Percentiles rank a stretch among this genome's conserved stretches.
phyloP scores from a whole-genome alignment of 1,139 yeast species.

The Hanseniaspora uvarum region DNA sequence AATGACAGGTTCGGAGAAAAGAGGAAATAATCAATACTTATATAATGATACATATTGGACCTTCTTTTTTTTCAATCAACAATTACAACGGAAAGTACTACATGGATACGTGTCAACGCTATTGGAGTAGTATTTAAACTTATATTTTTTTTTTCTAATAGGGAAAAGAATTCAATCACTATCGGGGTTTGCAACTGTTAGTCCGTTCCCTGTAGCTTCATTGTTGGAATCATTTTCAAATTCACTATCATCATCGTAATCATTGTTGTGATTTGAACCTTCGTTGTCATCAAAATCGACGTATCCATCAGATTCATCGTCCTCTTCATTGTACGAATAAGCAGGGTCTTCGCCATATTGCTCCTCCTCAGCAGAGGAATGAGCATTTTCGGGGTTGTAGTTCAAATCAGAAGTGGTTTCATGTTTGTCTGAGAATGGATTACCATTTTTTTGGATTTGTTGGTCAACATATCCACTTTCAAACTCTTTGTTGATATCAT shows the following conservation, averaged over 20 bases:
- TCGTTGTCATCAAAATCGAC: slow-evolving; percentile 6
- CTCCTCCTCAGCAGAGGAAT: not conserved
- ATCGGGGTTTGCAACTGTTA: slow-evolving; percentile 14
- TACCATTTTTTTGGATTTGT: slow-evolving; percentile 1
- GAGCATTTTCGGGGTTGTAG: not conserved
- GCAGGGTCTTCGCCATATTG: not conserved
- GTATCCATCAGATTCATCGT: slow-evolving; percentile 11
- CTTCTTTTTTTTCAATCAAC: not conserved
- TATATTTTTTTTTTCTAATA: not conserved
- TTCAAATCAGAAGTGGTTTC: slow-evolving; percentile 15
- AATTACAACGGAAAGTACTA: not conserved
- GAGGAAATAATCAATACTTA: too few relatives aligned
- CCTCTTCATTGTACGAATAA: slow-evolving; percentile 2
- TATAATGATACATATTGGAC: not conserved
- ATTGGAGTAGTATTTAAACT: not conserved
- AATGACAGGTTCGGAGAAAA: too few relatives aligned
- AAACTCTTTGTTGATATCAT: slow-evolving; percentile 16
- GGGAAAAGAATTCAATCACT: not conserved
- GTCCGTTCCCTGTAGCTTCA: slow-evolving; percentile 10
- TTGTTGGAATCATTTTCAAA: not conserved
- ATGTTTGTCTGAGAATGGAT: slow-evolving; percentile 15
- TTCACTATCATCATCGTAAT: not conserved
- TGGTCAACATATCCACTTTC: slow-evolving; percentile 13
- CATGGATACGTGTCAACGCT: not conserved
- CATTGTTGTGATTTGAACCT: not conserved